Conservation (phyloP, 2,329 filamentous ascomycete genomes). For the Ophiostoma australiae region DNA sequence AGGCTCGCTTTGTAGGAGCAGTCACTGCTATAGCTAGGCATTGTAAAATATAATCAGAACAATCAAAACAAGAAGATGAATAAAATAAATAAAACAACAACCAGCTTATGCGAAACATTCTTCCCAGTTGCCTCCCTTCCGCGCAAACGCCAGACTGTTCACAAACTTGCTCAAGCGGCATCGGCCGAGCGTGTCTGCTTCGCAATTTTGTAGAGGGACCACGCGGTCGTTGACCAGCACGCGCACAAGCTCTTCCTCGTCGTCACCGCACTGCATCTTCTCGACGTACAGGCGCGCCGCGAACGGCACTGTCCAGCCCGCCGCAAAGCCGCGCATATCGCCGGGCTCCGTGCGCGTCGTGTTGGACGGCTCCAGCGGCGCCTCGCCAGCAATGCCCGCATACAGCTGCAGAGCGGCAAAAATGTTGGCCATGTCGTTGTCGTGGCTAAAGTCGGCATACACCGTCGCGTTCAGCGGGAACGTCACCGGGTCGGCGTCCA, state of each 20-base stretch:
- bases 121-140: constrained; percentile 66
- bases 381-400: constrained; percentile 40
- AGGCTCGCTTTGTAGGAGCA: neutral
- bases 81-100: neutral
- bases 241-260: constrained; percentile 64
- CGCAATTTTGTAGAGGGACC: constrained; percentile 64
- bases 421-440: constrained; percentile 77
- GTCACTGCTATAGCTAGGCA: neutral
- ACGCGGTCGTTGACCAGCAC: constrained; percentile 82
- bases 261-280: constrained; percentile 64
- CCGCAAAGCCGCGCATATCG: constrained; percentile 63
- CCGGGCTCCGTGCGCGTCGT: constrained; percentile 46
- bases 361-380: constrained; percentile 43
- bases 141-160: constrained; percentile 68
- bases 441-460: constrained; percentile 89
- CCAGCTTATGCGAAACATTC: constrained; percentile 46
- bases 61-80: neutral
- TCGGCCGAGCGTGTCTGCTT: constrained; percentile 62
- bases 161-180: constrained; percentile 69
- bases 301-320: constrained; percentile 78
- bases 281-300: constrained; percentile 77
- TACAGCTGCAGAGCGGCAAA: constrained; percentile 75
- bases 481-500: constrained; percentile 61
- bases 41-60: neutral
- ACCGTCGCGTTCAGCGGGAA: constrained; percentile 67